Evolutionary conservation across 176 grass and related monocot genomes (phyloP).

Genomic region (Lolium perenne): DNA sequence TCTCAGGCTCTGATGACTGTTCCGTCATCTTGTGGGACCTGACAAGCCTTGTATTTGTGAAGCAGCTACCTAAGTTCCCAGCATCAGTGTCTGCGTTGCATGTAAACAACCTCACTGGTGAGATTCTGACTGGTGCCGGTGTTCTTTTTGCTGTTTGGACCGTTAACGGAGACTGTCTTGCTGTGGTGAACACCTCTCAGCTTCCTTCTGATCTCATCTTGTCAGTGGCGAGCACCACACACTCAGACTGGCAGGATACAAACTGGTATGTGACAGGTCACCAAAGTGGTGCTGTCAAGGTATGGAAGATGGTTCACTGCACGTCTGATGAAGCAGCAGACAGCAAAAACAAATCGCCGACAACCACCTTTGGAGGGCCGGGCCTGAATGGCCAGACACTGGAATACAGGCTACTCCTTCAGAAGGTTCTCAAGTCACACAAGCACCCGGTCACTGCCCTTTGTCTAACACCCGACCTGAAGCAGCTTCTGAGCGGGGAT

Average conservation of each 20-base stretch:
- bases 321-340: slow-evolving; percentile 65
- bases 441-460: slow-evolving; percentile 97
- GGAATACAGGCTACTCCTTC: slow-evolving; percentile 84
- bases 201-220: slow-evolving; percentile 98
- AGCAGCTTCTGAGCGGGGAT: slow-evolving; percentile 93
- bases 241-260: slow-evolving; percentile 94
- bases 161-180: slow-evolving; percentile 92
- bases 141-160: slow-evolving; percentile 96
- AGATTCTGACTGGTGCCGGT: slow-evolving; percentile 87
- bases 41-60: slow-evolving; percentile 89
- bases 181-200: slow-evolving; percentile 92
- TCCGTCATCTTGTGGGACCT: slow-evolving; percentile 96
- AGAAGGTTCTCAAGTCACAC: slow-evolving; percentile 95
- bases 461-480: slow-evolving; percentile 84
- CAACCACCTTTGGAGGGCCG: slow-evolving; percentile 57
- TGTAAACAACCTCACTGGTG: slow-evolving; percentile 92
- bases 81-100: slow-evolving; percentile 82
- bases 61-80: slow-evolving; percentile 90
- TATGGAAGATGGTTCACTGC: slow-evolving; percentile 99
- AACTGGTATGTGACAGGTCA: slow-evolving; percentile 98
- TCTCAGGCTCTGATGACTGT: slow-evolving; percentile 94
- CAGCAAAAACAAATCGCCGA: slow-evolving; percentile 57
- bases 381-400: slow-evolving; percentile 60
- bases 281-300: slow-evolving; percentile 96
- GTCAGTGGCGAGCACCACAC: slow-evolving; percentile 74